Evolutionary conservation across 179 eudicot genomes (phyloP), one percentile per base, ranked within the genome.

Genomic region (Pouteria campechiana): DNA sequence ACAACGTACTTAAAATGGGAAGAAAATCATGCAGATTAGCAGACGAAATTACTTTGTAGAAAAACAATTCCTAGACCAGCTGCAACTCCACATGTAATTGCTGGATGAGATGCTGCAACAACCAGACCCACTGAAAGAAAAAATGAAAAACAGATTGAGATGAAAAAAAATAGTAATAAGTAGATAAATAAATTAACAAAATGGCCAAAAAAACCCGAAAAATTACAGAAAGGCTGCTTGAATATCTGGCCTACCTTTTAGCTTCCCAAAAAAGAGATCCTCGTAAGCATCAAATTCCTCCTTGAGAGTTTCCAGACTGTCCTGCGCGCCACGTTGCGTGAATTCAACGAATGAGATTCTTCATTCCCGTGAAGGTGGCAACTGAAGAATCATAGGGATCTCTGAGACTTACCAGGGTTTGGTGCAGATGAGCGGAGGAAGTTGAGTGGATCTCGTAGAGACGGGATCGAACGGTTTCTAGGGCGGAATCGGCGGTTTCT

Each of bases 361-460:
- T 0, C 23, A 33, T n/a, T 16, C 2, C 16, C 22, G 11, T 41
- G 6, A 33, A 54, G 6, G 14, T 36, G 36, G 2, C 15, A 17
- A 24, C 7, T 20, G 2, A 17, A 32, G 4, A 46, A 16, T 17
- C 18, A 45, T 11, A 50, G 6, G 33, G 19, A 38, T 11, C 45
- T n/a, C n/a, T 9, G 12, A 16, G 37, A 18, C 57, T 46, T 46
- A 88, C 94, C 10, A 80, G 44, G 18, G 85, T 77, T 58, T 70
- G 79, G 5, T 58, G 49, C 37, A 78, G 55, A 65, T 83, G 92
- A 52, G 92, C 92, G 4, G 92, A 66, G 0, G 82, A 66, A 30
- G 92, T 88, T 14, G 73, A 59, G 12, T 65, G 65, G 46, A 88
- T 68, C 32, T 73, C 76, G 37, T 79, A 68, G 32, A 83, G 43